A percentile compares a stretch with the other conserved stretches of the same genome.
Conservation (phyloP, 768 basidiomycete genomes). For the Boletus barrowsii region DNA sequence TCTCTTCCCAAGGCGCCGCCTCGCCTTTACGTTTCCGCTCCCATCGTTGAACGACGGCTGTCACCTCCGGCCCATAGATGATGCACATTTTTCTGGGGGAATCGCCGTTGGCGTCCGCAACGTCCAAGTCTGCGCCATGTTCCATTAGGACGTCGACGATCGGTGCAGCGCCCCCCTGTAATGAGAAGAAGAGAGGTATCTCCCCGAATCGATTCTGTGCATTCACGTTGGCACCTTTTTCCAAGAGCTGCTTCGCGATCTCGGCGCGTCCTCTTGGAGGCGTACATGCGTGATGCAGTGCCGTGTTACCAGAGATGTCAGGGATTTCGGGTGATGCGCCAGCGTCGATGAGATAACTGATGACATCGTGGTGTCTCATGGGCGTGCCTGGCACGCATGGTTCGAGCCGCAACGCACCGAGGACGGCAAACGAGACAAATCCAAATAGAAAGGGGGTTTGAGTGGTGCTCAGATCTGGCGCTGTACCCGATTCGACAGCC, state of each 20-base stretch:
- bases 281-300: conserved; percentile 46
- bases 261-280: conserved; percentile 23
- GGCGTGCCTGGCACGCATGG: conserved; percentile 7
- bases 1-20: conserved; percentile 41
- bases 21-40: conserved; percentile 44
- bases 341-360: conserved; percentile 40
- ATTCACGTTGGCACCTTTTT: conserved; percentile 48
- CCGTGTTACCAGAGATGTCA: conserved; percentile 49
- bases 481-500: conserved; percentile 26
- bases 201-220: conserved; percentile 48
- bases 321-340: conserved; percentile 40
- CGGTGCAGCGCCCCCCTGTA: conserved; percentile 31
- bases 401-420: conserved; percentile 40
- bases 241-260: conserved; percentile 40
- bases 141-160: conserved; percentile 48
- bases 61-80: conserved; percentile 41
- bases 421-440: conserved; percentile 39
- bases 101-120: conserved; percentile 38
- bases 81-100: conserved; percentile 32
- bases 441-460: conserved; percentile 45
- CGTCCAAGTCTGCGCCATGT: conserved; percentile 44
- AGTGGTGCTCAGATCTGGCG: conserved; percentile 37
- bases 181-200: conserved; percentile 37
- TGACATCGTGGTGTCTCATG: conserved; percentile 32
- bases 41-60: conserved; percentile 45